Base-by-base conservation (phyloP, 1,284 basidiomycete genomes). In the Naganishia sp. region DNA sequence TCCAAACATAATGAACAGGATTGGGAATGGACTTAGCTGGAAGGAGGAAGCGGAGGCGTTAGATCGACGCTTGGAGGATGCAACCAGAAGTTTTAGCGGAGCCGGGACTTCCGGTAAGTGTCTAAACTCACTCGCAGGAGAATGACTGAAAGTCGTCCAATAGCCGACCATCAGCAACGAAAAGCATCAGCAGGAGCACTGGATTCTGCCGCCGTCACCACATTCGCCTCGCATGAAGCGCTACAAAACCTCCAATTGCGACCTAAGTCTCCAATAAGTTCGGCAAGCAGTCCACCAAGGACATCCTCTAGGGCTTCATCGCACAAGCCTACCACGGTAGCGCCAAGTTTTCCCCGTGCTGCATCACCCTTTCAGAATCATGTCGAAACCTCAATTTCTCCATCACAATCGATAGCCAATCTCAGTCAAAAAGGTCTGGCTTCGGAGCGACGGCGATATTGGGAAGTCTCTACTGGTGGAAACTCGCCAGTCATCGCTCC, bases 341-440 rank as follows among this genome's bases (percentile, higher is more conserved):
- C 25, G 11, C 7, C 35, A n/a, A 35, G 23, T 17, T 28, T 51
- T 2, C 21, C 56, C 11, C 32, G 58, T 28, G 21, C 47, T 23
- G 47, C 32, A 23, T 61, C 58, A 0, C 58, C 58, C 17, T 51
- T 61, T 39, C 58, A 39, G 17, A 35, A 42, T n/a, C n/a, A 47
- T 6, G 45, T n/a, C 21, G 17, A 61, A 28, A 61, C 39, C 4
- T 17, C 47, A 23, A 61, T 61, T 25, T 61, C 58, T 6, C 58
- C 58, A 25, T 61, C 58, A 28, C 58, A 61, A n/a, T 61, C 58
- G 7, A 61, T 61, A 49, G 35, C 41, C 17, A 61, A 50, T 25
- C 58, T 61, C 47, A 50, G 35, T 50, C 47, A 61, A 35, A 61
- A 51, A 25, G 58, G 58, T 42, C 28, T 61, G 21, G 58, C 58